A percentile compares a stretch with the other conserved stretches of the same genome.
phyloP scores from a whole-genome alignment of 306 rosid genomes.

The Echinosophora koreensis region DNA sequence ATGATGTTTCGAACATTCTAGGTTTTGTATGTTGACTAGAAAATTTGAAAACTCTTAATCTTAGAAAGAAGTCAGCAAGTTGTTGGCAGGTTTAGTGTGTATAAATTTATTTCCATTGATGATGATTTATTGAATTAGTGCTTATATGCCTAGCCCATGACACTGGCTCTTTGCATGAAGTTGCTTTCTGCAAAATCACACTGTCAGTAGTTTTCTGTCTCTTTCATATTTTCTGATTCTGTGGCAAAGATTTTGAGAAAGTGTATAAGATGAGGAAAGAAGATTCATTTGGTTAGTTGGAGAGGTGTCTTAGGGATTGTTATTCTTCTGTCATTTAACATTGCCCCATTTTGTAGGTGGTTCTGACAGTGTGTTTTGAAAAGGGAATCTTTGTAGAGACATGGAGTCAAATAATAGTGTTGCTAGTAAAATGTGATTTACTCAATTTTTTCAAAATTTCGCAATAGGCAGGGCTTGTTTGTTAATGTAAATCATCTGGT shows the following conservation, averaged over 20 bases:
- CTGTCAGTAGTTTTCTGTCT: no score
- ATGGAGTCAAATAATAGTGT: not conserved
- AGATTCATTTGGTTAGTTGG: not conserved
- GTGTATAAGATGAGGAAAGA: conserved; percentile 5
- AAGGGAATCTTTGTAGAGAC: not conserved
- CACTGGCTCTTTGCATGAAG: no score
- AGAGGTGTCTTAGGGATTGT: conserved; percentile 1
- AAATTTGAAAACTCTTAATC: conserved; percentile 29
- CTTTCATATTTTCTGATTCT: no score
- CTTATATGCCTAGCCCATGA: conserved; percentile 24
- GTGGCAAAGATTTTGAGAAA: not conserved
- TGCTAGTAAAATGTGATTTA: not conserved
- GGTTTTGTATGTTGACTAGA: conserved; percentile 46
- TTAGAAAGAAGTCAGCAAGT: conserved; percentile 35
- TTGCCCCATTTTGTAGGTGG: not conserved
- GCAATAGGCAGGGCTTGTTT: not conserved
- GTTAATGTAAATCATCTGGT: not conserved
- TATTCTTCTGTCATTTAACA: conserved; percentile 3
- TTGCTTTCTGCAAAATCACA: no score
- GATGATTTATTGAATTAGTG: conserved; percentile 35
- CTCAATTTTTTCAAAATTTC: not conserved
- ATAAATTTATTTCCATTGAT: conserved; percentile 24
- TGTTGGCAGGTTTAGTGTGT: conserved; percentile 26
- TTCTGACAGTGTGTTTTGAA: not conserved
- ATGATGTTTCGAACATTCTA: conserved; percentile 38